These are phyloP conservation scores for Backusella luteola DNA, from an alignment of 192 early-diverging fungal genomes.

Conservation along the genomic window DNA sequence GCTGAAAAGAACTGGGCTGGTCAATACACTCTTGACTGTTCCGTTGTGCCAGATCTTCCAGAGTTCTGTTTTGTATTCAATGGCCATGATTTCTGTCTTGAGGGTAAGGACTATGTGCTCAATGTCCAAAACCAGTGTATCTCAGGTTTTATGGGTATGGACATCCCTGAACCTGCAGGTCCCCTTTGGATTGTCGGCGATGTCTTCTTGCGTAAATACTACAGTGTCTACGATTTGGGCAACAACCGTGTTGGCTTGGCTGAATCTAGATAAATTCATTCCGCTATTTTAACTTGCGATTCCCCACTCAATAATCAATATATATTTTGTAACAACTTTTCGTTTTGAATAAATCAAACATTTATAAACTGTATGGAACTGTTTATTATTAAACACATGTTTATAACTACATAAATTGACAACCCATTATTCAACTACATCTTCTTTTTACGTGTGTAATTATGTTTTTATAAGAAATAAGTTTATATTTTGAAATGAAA, in stretches of 20 bases:
- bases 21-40: slow-evolving; percentile 81
- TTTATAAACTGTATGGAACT: not conserved
- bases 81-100: slow-evolving; percentile 53
- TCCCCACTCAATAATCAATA: not conserved
- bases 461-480: not conserved
- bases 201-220: slow-evolving; percentile 82
- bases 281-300: not conserved
- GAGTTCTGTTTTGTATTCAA: slow-evolving; percentile 70
- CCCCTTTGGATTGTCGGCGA: slow-evolving; percentile 87
- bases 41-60: slow-evolving; percentile 70
- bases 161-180: slow-evolving; percentile 72
- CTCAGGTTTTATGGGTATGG: slow-evolving; percentile 91
- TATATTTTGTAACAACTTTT: not conserved
- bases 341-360: not conserved
- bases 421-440: not conserved
- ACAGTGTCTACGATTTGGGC: slow-evolving; percentile 69
- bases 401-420: too few species aligned
- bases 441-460: not conserved
- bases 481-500: not conserved
- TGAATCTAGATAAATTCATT: slow-evolving; percentile 4
- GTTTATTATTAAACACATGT: not conserved
- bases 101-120: slow-evolving; percentile 66
- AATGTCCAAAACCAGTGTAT: slow-evolving; percentile 69
- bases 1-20: slow-evolving; percentile 92
- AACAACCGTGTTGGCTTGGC: slow-evolving; percentile 74